A percentile compares a stretch with the other conserved stretches of the same genome.
Evolutionary conservation across 306 rosid species (phyloP).

Genomic region (apple (Malus domestica)): DNA sequence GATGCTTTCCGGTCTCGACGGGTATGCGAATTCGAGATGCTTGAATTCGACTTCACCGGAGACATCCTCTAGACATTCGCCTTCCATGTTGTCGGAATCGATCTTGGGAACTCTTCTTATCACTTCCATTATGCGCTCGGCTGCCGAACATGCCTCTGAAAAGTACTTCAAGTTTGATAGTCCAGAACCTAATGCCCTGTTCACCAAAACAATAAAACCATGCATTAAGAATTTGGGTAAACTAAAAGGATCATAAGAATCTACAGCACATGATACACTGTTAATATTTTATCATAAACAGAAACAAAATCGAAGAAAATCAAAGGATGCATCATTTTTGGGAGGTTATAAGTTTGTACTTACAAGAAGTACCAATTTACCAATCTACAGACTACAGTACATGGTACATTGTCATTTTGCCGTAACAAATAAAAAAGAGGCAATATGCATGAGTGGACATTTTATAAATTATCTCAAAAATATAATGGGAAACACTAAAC

Average conservation of each 20-base stretch:
- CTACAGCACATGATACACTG: not conserved
- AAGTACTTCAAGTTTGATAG: slow-evolving; percentile 76
- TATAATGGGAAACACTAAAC: too few relatives aligned
- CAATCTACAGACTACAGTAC: too few relatives aligned
- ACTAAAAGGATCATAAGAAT: not conserved
- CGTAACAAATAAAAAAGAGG: too few relatives aligned
- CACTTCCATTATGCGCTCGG: slow-evolving; percentile 67
- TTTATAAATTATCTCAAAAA: too few relatives aligned
- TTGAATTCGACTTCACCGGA: slow-evolving; percentile 62
- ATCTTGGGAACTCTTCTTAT: slow-evolving; percentile 72
- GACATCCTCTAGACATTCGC: slow-evolving; percentile 40
- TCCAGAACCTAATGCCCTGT: slow-evolving; percentile 71
- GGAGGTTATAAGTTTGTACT: not conserved
- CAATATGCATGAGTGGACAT: not conserved
- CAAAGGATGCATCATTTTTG: not conserved
- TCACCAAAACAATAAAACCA: not conserved
- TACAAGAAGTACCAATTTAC: not conserved
- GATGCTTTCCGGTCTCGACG: slow-evolving; percentile 69
- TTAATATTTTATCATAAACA: not conserved
- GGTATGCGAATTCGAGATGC: slow-evolving; percentile 59
- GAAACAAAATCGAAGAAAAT: not conserved
- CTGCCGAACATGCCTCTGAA: slow-evolving; percentile 68
- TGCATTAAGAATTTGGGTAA: not conserved
- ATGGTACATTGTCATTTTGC: not conserved
- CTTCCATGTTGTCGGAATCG: slow-evolving; percentile 68